Evolutionary conservation across 2,329 filamentous ascomycete genomes (phyloP).

Genomic region (Calonectria hawksworthii): DNA sequence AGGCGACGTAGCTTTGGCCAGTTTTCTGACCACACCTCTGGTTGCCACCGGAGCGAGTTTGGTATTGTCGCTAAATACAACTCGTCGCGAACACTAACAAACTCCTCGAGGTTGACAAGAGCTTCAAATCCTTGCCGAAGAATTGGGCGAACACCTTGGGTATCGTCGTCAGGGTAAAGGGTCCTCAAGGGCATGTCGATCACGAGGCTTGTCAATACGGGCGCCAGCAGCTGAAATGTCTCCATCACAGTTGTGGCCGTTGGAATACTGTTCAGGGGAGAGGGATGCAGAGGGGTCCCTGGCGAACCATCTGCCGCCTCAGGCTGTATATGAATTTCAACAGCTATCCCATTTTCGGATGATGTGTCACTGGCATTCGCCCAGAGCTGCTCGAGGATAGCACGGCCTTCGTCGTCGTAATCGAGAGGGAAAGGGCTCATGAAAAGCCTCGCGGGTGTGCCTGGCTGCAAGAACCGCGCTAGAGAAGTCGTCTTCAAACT

Average conservation of each 20-base stretch:
- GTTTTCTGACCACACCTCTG: conserved; percentile 26
- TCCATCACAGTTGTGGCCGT: background rate
- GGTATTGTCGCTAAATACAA: conserved; percentile 21
- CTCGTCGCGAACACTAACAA: conserved; percentile 41
- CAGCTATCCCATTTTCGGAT: background rate
- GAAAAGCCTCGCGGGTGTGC: background rate
- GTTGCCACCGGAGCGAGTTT: background rate
- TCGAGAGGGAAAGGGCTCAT: conserved; percentile 3
- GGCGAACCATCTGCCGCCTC: background rate
- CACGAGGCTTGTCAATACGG: conserved; percentile 26
- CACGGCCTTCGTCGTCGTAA: background rate
- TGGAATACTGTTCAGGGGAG: conserved; percentile 16
- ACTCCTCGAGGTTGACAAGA: conserved; percentile 40
- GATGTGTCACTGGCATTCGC: background rate
- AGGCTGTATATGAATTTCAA: background rate
- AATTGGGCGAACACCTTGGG: background rate
- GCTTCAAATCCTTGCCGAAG: conserved; percentile 36
- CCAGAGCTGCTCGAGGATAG: background rate
- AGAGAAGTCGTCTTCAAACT: background rate
- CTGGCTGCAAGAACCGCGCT: background rate
- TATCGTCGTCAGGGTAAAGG: conserved; percentile 13
- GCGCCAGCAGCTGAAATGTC: conserved; percentile 29
- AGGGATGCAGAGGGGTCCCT: background rate
- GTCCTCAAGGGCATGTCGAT: conserved; percentile 41
- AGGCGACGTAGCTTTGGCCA: conserved; percentile 42